Percentiles rank a stretch among this genome's conserved stretches.
Evolutionary conservation across 2,329 filamentous ascomycete genomes (phyloP).

Genomic region (Cordyceps tenuipes): DNA sequence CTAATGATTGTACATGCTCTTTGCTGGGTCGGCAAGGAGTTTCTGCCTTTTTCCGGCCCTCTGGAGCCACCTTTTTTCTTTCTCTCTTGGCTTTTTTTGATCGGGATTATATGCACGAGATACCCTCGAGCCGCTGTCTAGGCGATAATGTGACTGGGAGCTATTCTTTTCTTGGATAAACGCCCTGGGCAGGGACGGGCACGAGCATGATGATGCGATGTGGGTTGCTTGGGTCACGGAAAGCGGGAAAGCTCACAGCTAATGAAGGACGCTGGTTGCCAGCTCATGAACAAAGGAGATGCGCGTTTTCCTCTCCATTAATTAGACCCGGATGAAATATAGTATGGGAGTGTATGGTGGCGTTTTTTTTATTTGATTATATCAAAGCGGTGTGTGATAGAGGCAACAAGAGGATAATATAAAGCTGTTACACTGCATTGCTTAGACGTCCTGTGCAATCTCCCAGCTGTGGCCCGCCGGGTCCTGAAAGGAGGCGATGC

Average conservation of each 20-base stretch:
- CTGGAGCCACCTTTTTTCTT: background rate
- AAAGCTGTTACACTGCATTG: background rate
- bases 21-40: background rate
- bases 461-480: slow-evolving; percentile 13
- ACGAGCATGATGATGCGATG: background rate
- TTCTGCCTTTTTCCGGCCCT: background rate
- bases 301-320: background rate
- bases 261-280: background rate
- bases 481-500: slow-evolving; percentile 13
- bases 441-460: slow-evolving; percentile 11
- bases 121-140: slow-evolving; percentile 10
- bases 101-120: slow-evolving; percentile 7
- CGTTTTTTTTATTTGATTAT: background rate
- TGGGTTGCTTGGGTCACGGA: background rate
- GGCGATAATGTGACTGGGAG: slow-evolving; percentile 1
- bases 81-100: background rate
- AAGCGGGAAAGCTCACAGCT: background rate
- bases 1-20: slow-evolving; percentile 4
- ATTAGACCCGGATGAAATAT: background rate
- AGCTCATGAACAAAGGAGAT: background rate
- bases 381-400: background rate
- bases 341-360: background rate
- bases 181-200: background rate
- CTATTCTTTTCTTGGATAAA: slow-evolving; percentile 4
- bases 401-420: background rate